Conservation (phyloP, 768 basidiomycete species). For the Leccinum subtestaceum region DNA sequence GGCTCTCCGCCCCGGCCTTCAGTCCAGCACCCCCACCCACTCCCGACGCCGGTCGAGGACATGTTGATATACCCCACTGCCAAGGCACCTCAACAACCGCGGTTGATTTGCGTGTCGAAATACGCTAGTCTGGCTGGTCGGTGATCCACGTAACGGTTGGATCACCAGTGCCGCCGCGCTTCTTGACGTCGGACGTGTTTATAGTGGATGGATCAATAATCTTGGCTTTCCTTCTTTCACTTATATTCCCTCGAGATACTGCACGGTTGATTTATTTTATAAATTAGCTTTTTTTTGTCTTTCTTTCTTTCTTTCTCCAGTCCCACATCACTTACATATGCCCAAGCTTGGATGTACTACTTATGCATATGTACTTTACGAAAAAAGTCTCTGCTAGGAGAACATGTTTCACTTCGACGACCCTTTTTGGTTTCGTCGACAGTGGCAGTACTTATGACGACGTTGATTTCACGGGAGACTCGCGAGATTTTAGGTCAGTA, state of each 20-base stretch:
- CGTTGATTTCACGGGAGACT: background rate
- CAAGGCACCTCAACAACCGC: conserved; percentile 10
- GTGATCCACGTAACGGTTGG: conserved; percentile 10
- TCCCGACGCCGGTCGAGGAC: conserved; percentile 54
- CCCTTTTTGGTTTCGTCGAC: background rate
- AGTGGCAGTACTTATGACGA: background rate
- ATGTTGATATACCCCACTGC: conserved; percentile 39
- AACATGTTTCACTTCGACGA: background rate
- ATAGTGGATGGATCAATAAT: conserved; percentile 5
- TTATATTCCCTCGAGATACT: background rate
- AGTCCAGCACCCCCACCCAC: conserved; percentile 39
- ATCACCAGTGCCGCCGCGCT: background rate
- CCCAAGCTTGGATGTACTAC: background rate
- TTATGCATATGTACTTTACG: conserved; percentile 10
- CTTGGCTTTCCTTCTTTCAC: background rate
- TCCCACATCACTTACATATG: background rate
- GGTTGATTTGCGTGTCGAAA: conserved; percentile 23
- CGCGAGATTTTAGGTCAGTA: background rate
- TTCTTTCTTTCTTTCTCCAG: background rate
- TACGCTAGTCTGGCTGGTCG: conserved; percentile 33
- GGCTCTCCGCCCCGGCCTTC: conserved; percentile 13
- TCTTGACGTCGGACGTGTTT: background rate
- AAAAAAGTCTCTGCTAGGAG: conserved; percentile 1
- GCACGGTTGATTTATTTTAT: conserved; percentile 25
- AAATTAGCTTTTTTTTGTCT: conserved; percentile 14